phyloP scores from a whole-genome alignment of 106 monocot species.

The Dactylorhiza incarnata region DNA sequence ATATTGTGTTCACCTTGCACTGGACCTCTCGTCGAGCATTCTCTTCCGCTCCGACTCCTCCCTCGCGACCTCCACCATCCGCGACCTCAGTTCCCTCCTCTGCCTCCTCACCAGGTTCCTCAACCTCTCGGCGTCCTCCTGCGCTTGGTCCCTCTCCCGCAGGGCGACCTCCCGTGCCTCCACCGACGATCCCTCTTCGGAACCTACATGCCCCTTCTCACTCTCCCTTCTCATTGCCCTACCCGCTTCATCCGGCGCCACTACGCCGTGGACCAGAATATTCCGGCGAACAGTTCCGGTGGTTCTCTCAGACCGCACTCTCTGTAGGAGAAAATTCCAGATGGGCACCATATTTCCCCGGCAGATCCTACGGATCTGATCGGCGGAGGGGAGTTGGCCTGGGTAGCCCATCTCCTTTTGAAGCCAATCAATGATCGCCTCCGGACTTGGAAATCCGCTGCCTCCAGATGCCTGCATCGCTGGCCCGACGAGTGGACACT shows the following conservation, averaged over 20 bases:
- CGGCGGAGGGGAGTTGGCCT: slow-evolving; percentile 58
- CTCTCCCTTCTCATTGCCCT: slow-evolving; percentile 16
- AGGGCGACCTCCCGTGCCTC: slow-evolving; percentile 45
- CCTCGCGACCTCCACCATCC: slow-evolving; percentile 67
- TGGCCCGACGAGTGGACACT: background rate
- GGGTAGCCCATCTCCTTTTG: slow-evolving; percentile 92
- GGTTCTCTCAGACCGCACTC: slow-evolving; percentile 81
- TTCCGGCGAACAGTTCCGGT: slow-evolving; percentile 61
- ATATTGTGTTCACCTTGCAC: slow-evolving; percentile 44
- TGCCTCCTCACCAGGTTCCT: slow-evolving; percentile 64
- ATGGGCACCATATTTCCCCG: slow-evolving; percentile 91
- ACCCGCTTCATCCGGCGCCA: slow-evolving; percentile 9
- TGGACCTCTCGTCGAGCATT: slow-evolving; percentile 63
- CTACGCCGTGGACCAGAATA: slow-evolving; percentile 72
- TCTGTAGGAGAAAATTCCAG: slow-evolving; percentile 71
- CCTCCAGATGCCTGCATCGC: slow-evolving; percentile 32
- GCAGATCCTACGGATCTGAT: slow-evolving; percentile 88
- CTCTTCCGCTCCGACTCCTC: slow-evolving; percentile 84
- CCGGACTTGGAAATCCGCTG: slow-evolving; percentile 32
- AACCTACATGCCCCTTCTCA: slow-evolving; percentile 13
- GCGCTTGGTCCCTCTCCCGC: slow-evolving; percentile 62
- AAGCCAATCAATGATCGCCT: slow-evolving; percentile 90
- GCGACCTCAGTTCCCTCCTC: slow-evolving; percentile 62
- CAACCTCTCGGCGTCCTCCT: slow-evolving; percentile 75
- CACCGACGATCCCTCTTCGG: slow-evolving; percentile 8